Evolutionary conservation across 1,284 basidiomycete species (phyloP), one percentile per base, ranked within the genome.

Genomic region (Sanguinoderma infundibulare): DNA sequence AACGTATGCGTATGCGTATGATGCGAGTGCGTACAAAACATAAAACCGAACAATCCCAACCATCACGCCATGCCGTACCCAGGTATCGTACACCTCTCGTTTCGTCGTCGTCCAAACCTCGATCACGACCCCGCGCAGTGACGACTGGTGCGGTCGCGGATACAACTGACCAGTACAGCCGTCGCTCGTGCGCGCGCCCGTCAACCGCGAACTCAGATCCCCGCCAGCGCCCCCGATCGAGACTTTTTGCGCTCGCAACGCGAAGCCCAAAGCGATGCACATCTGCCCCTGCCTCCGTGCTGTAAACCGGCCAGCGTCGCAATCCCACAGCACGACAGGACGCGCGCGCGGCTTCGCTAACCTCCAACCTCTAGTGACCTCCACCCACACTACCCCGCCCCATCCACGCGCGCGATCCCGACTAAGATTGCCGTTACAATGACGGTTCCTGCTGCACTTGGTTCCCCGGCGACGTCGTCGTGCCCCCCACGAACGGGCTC

Each of bases 361-460:
- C 38, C 38, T n/a, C 38, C 38, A 39, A 39, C 4, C 10, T 9
- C 32, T n/a, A n/a, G n/a, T 24, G 52, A 10, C n/a, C 50, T 9
- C 50, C 50, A 22, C 51, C 22, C 51, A 17, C 14, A 7, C 51
- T 14, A 14, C 15, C 5, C n/a, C n/a, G 5, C 20, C 8, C 14
- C 15, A 12, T 1, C n/a, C 14, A n/a, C 54, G 40, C 54, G 49
- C 34, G 30, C 54, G 34, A 28, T n/a, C 55, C 40, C 42, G 36
- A 17, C 53, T 53, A 63, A 67, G 65, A 70, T 70, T 70, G 60
- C 64, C 69, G 67, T 69, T 69, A 67, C 59, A 68, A 70, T 64
- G 58, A 39, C 55, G 61, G 67, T 65, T 71, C 70, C 62, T 63
- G 61, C 60, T 58, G 61, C 32, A 22, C 28, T n/a, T 22, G 51